Evolutionary conservation across 805 yeast genomes (phyloP), one percentile per base, ranked within the genome.

Genomic region (Yarrowia sp.): DNA sequence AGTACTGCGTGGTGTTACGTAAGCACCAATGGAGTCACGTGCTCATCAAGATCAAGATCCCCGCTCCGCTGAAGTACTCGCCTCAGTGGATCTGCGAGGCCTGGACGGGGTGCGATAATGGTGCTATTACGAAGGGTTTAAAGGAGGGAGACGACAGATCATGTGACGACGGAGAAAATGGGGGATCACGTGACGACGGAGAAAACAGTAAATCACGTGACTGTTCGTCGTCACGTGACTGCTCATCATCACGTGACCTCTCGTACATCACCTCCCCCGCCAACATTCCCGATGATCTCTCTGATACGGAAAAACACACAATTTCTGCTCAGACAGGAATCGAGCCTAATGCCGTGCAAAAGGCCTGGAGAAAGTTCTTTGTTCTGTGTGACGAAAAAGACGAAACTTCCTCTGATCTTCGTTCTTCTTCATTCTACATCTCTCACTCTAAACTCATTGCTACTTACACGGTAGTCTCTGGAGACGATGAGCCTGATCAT

Each of bases 1-100:
- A 80, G 59, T 53, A 71, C 8, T 82, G 85, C 73, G 84, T 82
- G 70, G 65, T 71, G 1, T 50, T 69, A 5, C 69, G 69, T 11
- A 61, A 71, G 8, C 79, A 76, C 50, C 69, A 71, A 10, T 70
- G 68, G 36, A 65, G 66, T 5, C 79, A 77, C 61, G 67, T 74
- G 36, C 68, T 75, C 26, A 58, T 73, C 61, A 73, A 74, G 66
- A 73, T 76, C 45, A 67, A 70, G 26, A 69, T 74, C 12, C 78
- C 79, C 11, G 73, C 76, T 11, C 77, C 79, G 26, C 66, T 74
- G 11, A 69, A 71, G 68, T 64, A 68, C 40, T 69, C 72, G n/a
- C 77, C 77, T 3, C 73, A 73, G 35, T 72, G 75, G 73, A 59
- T 73, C 8, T 66, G 70, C 12, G 65, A 69, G 49, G 46, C 72